These are phyloP conservation scores for Didymellaceae sp. DNA, from an alignment of 2,329 filamentous ascomycete genomes.

Conservation along the genomic window DNA sequence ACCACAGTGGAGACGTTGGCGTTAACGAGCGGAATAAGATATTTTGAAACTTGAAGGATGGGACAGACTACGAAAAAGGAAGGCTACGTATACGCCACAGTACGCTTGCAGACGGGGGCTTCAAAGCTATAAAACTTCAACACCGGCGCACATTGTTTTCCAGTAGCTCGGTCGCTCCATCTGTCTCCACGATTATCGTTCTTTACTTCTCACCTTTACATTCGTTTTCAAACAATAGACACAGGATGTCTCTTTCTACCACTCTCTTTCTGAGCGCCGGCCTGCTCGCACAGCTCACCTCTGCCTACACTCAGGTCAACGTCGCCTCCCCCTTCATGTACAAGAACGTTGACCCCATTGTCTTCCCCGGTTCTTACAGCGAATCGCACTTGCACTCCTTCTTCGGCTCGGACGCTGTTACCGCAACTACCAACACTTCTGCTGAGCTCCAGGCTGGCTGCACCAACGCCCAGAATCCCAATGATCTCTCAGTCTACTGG, in stretches of 20 bases:
- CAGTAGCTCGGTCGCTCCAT: constrained; percentile 8
- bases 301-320: constrained; percentile 46
- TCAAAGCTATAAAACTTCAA: constrained; percentile 9
- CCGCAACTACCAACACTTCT: constrained; percentile 47
- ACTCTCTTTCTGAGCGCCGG: constrained; percentile 32
- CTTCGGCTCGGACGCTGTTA: constrained; percentile 54
- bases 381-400: constrained; percentile 55
- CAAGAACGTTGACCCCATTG: constrained; percentile 56
- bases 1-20: constrained; percentile 4
- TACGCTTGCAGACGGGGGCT: not conserved
- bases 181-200: constrained; percentile 1
- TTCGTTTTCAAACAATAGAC: constrained; percentile 16
- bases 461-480: constrained; percentile 55
- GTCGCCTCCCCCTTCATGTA: constrained; percentile 48
- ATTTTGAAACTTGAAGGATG: constrained; percentile 11
- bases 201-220: constrained; percentile 3
- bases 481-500: constrained; percentile 58
- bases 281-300: constrained; percentile 34
- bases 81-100: not conserved
- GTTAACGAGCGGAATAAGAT: not conserved
- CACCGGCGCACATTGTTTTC: not conserved
- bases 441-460: constrained; percentile 53
- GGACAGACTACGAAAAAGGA: constrained; percentile 3
- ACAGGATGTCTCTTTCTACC: constrained; percentile 40
- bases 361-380: constrained; percentile 49